Conservation (phyloP, 139 green algal species). For the Parachlorella kessleri region DNA sequence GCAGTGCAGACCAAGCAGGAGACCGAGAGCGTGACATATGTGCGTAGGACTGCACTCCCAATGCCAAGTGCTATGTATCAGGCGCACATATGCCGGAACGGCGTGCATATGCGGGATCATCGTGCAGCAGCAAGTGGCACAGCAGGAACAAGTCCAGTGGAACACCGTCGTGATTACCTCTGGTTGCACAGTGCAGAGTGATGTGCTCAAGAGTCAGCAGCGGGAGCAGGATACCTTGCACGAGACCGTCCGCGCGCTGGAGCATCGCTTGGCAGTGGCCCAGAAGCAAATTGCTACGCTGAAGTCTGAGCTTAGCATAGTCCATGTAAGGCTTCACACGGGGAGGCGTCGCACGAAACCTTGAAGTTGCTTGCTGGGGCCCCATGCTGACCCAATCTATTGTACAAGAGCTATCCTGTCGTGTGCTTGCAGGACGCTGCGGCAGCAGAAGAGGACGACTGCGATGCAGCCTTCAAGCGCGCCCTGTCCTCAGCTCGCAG, state of each 20-base stretch:
- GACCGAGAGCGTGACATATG: not conserved
- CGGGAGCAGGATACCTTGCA: not conserved
- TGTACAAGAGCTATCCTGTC: too few species aligned
- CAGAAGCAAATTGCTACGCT: not conserved
- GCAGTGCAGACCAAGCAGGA: not conserved
- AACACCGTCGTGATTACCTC: too few species aligned
- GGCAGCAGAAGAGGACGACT: not conserved
- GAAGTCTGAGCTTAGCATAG: not conserved
- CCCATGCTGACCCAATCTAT: too few species aligned
- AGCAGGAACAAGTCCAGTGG: too few species aligned
- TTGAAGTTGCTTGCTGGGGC: too few species aligned
- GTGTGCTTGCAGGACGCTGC: not conserved
- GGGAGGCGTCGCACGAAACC: too few species aligned
- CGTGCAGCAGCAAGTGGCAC: too few species aligned
- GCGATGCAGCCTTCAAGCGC: not conserved
- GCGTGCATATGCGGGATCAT: too few species aligned
- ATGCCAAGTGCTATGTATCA: too few species aligned
- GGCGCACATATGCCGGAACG: too few species aligned
- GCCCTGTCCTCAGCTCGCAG: not conserved
- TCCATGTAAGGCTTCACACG: not conserved
- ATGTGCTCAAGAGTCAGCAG: constrained; percentile 27
- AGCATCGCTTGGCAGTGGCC: not conserved
- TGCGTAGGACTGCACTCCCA: too few species aligned
- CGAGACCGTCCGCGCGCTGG: not conserved
- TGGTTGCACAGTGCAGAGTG: too few species aligned